Conservation (phyloP, 2,329 filamentous ascomycete species). For the Pseudopithomyces maydicus region DNA sequence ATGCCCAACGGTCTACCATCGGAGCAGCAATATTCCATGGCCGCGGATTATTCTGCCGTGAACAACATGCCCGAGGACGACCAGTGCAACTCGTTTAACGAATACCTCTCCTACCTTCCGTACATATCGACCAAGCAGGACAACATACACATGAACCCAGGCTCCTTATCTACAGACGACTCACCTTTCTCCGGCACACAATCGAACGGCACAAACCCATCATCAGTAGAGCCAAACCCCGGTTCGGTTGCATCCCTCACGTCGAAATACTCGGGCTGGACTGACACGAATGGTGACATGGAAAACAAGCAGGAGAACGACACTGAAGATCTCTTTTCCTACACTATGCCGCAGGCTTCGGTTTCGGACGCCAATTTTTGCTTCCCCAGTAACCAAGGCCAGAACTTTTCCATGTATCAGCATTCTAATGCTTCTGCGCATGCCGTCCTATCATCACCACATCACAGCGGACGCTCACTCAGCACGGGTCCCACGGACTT, state of each 20-base stretch:
- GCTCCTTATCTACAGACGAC: slow-evolving; percentile 37
- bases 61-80: slow-evolving; percentile 27
- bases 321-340: slow-evolving; percentile 37
- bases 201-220: slow-evolving; percentile 36
- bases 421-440: slow-evolving; percentile 44
- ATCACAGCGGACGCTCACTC: slow-evolving; percentile 34
- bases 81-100: slow-evolving; percentile 29
- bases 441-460: slow-evolving; percentile 41
- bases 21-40: slow-evolving; percentile 32
- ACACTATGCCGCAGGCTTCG: slow-evolving; percentile 35
- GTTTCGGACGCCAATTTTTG: slow-evolving; percentile 41
- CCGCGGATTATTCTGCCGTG: slow-evolving; percentile 27
- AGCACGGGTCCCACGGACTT: slow-evolving; percentile 39
- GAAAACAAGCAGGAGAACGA: slow-evolving; percentile 32
- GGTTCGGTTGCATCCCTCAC: slow-evolving; percentile 42
- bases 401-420: slow-evolving; percentile 39
- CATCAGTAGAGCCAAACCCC: slow-evolving; percentile 37
- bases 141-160: slow-evolving; percentile 36
- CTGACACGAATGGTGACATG: slow-evolving; percentile 30
- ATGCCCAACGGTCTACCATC: slow-evolving; percentile 26
- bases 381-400: slow-evolving; percentile 25
- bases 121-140: slow-evolving; percentile 26
- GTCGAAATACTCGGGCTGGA: slow-evolving; percentile 45
- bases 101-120: slow-evolving; percentile 35
- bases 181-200: slow-evolving; percentile 44